A percentile compares a stretch with the other conserved stretches of the same genome.
phyloP scores from a whole-genome alignment of 2,329 filamentous ascomycete genomes.

The Fusarium illudens region DNA sequence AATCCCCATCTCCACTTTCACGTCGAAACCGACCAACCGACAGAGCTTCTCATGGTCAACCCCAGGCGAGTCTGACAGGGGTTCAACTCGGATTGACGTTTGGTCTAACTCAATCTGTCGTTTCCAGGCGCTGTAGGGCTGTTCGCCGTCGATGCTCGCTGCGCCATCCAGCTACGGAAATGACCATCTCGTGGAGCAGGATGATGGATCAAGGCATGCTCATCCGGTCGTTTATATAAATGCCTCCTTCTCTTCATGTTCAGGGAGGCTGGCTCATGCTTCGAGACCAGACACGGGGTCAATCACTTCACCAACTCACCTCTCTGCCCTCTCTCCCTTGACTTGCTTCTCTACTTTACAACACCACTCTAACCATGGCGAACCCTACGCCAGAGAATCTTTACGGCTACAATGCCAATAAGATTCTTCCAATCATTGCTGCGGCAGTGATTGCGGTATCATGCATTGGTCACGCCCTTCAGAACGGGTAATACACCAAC shows the following conservation, averaged over 20 bases:
- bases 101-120: conserved; percentile 21
- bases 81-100: not conserved
- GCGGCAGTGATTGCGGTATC: conserved; percentile 33
- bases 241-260: not conserved
- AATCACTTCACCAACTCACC: not conserved
- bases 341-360: not conserved
- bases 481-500: conserved; percentile 25
- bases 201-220: not conserved
- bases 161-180: conserved; percentile 7
- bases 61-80: not conserved
- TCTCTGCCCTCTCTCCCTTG: not conserved
- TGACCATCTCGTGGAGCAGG: not conserved
- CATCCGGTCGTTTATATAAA: not conserved
- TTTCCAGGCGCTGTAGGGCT: conserved; percentile 33
- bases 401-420: conserved; percentile 39
- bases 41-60: too few species aligned
- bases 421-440: conserved; percentile 33
- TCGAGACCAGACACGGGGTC: not conserved
- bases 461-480: conserved; percentile 21
- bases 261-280: not conserved
- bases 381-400: conserved; percentile 33
- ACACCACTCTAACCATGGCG: conserved; percentile 9
- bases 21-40: not conserved
- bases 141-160: conserved; percentile 3
- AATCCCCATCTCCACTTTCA: not conserved